Base-by-base conservation (phyloP, 1,284 basidiomycete genomes). In the Gymnopus androsaceus region DNA sequence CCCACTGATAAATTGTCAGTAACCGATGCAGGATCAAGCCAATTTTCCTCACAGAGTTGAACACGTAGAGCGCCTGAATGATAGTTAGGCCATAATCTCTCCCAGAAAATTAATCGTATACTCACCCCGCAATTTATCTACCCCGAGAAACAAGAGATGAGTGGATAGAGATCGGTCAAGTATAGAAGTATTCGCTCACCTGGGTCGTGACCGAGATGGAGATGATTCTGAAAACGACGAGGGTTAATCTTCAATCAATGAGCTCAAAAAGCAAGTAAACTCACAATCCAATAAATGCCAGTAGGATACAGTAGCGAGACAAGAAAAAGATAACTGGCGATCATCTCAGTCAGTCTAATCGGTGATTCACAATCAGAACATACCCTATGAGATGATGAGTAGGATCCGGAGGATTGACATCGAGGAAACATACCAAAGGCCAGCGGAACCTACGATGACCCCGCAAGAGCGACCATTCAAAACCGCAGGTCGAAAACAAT, bases 221-320 rank as follows among this genome's bases (percentile, higher is more conserved):
- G 34, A 84, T 71, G 51, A 87, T 80, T 60, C 85, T 87, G 55
- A 51, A 30, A 45, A 31, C 7, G 27, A 44, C 38, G n/a, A 6
- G 44, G 19, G 31, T 30, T 12, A 44, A 36, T 12, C 12, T 37
- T 33, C 28, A 21, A 44, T 33, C 25, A n/a, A 30, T 9, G 15
- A 14, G 17, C 5, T 23, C 21, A 33, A 31, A 25, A 51, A 15
- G 37, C 9, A 7, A 12, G 15, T 19, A 7, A 1, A 64, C 75
- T 71, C 64, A 87, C 85, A 88, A 62, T 54, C 85, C 84, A 60
- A 84, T 67, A 59, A 88, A 75, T 3, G 85, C 79, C 58, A 81
- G 72, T 19, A 87, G 62, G 74, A 88, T 82, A 64, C 82, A 84
- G 67, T 88, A 88, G 58, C 87, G 81, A 64, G 82, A 85, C 28